These are phyloP conservation scores for Sechiopsis laciniata DNA, from an alignment of 306 rosid genomes.

Conservation along the genomic window DNA sequence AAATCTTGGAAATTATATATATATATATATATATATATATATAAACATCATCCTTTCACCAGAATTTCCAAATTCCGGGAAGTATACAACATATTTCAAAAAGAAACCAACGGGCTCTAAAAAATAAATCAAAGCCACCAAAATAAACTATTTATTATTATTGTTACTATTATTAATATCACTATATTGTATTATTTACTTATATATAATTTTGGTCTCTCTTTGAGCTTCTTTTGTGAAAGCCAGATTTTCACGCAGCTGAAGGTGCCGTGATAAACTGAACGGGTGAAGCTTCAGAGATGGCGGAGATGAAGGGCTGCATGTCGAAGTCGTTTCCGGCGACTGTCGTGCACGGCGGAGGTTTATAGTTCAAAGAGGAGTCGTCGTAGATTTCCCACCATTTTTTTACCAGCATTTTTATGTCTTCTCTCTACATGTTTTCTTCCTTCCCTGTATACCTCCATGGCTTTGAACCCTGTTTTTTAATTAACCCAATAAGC, in stretches of 20 bases:
- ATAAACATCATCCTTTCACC: no score
- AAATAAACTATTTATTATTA: background rate
- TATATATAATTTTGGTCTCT: background rate
- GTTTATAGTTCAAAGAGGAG: conserved; percentile 44
- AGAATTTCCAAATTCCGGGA: no score
- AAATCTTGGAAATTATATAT: no score
- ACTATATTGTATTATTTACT: background rate
- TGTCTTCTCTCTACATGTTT: conserved; percentile 77
- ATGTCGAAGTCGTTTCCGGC: conserved; percentile 21
- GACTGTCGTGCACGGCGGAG: background rate
- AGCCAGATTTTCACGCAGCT: conserved; percentile 41
- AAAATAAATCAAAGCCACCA: no score
- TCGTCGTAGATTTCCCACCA: conserved; percentile 74
- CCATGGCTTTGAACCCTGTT: conserved; percentile 97
- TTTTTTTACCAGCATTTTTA: conserved; percentile 54
- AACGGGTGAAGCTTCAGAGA: conserved; percentile 39
- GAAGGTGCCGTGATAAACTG: conserved; percentile 57
- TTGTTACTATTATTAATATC: background rate
- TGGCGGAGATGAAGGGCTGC: conserved; percentile 44
- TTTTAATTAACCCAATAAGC: background rate
- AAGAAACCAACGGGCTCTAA: no score
- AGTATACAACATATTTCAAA: no score
- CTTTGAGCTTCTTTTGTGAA: background rate
- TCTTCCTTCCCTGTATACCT: conserved; percentile 71
- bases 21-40: no score